These are phyloP conservation scores for Hymenochaete sp. DNA, from an alignment of 1,284 basidiomycete genomes.

Conservation along the genomic window DNA sequence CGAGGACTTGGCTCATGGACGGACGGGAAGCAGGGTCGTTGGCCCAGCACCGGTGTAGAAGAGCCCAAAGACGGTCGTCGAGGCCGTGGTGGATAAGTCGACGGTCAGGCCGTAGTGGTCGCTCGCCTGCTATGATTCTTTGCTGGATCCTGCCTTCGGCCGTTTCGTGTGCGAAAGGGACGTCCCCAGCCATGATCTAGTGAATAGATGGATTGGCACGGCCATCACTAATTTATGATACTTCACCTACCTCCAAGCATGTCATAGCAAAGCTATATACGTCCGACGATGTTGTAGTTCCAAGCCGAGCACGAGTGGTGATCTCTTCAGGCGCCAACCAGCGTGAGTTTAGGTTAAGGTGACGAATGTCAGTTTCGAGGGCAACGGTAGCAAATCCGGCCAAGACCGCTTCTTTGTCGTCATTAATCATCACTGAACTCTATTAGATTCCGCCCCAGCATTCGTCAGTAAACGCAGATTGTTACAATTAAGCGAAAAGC, in stretches of 20 bases:
- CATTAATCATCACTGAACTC: slow-evolving; percentile 9
- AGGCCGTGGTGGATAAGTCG: slow-evolving; percentile 12
- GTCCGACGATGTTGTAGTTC: slow-evolving; percentile 1
- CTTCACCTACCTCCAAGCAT: neutral
- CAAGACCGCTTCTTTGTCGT: slow-evolving; percentile 10
- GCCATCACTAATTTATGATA: too few species aligned
- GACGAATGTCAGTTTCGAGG: slow-evolving; percentile 7
- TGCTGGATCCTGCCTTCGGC: too few species aligned
- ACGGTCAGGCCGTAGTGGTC: slow-evolving; percentile 3
- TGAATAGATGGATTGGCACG: too few species aligned
- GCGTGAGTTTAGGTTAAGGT: slow-evolving; percentile 4
- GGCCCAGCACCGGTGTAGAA: slow-evolving; percentile 13
- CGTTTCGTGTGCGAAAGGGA: too few species aligned
- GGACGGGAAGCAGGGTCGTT: slow-evolving; percentile 10
- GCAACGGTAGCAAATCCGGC: slow-evolving; percentile 13
- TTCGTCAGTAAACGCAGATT: neutral
- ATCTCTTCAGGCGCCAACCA: slow-evolving; percentile 12
- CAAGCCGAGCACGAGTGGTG: neutral
- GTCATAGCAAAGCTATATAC: slow-evolving; percentile 15
- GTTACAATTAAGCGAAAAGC: neutral
- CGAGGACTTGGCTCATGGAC: slow-evolving; percentile 2
- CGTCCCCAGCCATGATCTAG: too few species aligned
- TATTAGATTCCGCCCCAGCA: neutral
- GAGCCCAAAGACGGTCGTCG: slow-evolving; percentile 10
- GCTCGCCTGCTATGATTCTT: too few species aligned